Conservation (phyloP, 768 basidiomycete genomes). For the Lentinus brumalis region DNA sequence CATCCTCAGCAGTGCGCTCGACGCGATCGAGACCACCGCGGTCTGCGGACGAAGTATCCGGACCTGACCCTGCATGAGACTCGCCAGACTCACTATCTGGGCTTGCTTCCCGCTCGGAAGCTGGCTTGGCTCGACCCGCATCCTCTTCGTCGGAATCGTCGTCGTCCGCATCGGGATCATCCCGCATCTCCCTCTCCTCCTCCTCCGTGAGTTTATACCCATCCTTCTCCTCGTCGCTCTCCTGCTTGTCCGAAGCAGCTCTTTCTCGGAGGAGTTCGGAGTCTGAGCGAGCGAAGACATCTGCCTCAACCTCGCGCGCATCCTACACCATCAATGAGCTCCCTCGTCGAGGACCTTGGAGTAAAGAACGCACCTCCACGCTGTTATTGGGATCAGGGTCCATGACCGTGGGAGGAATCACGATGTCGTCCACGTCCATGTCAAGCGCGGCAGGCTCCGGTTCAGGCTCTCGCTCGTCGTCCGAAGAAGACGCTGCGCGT, state of each 20-base stretch:
- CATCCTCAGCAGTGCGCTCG: conserved; percentile 12
- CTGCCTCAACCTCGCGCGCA: not conserved
- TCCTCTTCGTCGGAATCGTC: not conserved
- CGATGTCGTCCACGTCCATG: conserved; percentile 22
- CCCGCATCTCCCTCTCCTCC: too few relatives aligned
- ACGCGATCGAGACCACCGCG: conserved; percentile 8
- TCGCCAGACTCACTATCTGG: not conserved
- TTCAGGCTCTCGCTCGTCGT: conserved; percentile 31
- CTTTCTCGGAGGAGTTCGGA: not conserved
- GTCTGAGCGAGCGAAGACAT: not conserved
- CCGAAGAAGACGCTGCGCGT: conserved; percentile 29
- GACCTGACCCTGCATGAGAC: not conserved
- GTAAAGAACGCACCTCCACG: conserved; percentile 21
- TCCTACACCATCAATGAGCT: not conserved
- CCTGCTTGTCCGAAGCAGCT: not conserved
- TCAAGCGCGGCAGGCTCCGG: not conserved
- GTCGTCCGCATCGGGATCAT: not conserved
- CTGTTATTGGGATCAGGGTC: conserved; percentile 39
- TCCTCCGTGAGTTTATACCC: too few relatives aligned
- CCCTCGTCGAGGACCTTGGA: not conserved
- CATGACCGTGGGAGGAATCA: conserved; percentile 26
- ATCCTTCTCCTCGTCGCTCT: not conserved
- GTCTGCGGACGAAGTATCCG: not conserved
- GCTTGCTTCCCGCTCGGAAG: not conserved
- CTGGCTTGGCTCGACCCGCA: not conserved